These are phyloP conservation scores for Botrytis elliptica DNA, from an alignment of 2,329 filamentous ascomycete species.

Conservation along the genomic window DNA sequence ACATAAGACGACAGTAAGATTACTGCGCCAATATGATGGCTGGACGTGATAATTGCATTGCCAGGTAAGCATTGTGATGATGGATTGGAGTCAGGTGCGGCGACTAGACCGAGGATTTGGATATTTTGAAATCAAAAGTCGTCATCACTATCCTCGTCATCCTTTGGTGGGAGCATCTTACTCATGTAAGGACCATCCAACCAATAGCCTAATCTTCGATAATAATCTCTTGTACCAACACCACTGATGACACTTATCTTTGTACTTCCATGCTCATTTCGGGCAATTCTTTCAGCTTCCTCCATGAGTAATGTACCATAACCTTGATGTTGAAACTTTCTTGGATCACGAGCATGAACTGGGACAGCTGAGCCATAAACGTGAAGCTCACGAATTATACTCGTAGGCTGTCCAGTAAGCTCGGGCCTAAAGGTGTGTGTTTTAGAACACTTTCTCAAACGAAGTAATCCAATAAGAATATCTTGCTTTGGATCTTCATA, in stretches of 20 bases:
- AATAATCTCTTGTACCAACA: conserved; percentile 93
- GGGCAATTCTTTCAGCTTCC: conserved; percentile 91
- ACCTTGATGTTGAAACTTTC: conserved; percentile 97
- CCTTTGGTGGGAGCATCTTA: conserved; percentile 35
- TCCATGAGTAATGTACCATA: conserved; percentile 97
- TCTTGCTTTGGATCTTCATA: conserved; percentile 99
- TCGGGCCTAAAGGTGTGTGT: conserved; percentile 93
- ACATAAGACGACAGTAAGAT: not conserved
- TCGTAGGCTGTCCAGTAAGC: conserved; percentile 80
- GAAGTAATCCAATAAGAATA: conserved; percentile 87
- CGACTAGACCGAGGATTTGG: not conserved
- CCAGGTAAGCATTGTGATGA: not conserved
- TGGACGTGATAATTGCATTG: not conserved
- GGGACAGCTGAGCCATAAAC: conserved; percentile 98
- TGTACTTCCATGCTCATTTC: conserved; percentile 86
- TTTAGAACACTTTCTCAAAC: conserved; percentile 84
- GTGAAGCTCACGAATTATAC: conserved; percentile 89
- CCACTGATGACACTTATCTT: conserved; percentile 99
- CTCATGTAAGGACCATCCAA: conserved; percentile 65
- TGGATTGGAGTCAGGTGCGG: not conserved
- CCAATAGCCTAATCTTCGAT: conserved; percentile 87
- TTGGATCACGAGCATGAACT: conserved; percentile 88
- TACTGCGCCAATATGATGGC: not conserved
- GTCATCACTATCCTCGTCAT: conserved; percentile 38
- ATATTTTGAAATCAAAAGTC: conserved; percentile 25